phyloP scores from a whole-genome alignment of 2,329 filamentous ascomycete species.

The Penicillium sp. region DNA sequence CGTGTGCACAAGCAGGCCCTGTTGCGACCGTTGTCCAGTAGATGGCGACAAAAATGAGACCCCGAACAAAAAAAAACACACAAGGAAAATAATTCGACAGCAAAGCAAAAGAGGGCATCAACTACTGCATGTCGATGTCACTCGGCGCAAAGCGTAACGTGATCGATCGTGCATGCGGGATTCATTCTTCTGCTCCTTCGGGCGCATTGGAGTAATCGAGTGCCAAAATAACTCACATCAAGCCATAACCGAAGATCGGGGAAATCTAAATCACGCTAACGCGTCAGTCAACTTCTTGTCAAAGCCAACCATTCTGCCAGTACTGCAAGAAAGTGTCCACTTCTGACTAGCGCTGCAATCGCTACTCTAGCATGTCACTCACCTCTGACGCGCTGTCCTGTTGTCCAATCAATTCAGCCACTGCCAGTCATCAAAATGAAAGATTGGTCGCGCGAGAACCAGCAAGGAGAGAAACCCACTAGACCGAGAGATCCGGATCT shows the following conservation, averaged over 20 bases:
- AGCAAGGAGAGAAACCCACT: constrained; percentile 39
- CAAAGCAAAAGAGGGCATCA: neutral
- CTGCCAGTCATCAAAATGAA: constrained; percentile 21
- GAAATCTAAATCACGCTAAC: constrained; percentile 35
- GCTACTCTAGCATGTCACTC: constrained; percentile 25
- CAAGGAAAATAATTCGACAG: neutral
- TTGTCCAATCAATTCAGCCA: constrained; percentile 39
- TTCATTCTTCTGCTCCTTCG: constrained; percentile 9
- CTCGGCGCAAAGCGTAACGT: constrained; percentile 24
- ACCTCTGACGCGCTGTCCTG: constrained; percentile 36
- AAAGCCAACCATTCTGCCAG: constrained; percentile 36
- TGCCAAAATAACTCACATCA: constrained; percentile 29
- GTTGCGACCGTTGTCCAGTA: neutral
- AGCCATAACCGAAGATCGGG: constrained; percentile 35
- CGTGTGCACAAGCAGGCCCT: neutral
- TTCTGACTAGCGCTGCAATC: constrained; percentile 21
- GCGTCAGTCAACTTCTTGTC: constrained; percentile 31
- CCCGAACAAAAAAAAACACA: neutral
- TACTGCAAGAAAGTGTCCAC: constrained; percentile 13
- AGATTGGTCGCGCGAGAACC: too few relatives aligned
- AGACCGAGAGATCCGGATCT: constrained; percentile 54
- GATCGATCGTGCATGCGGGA: constrained; percentile 30
- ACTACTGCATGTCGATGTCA: constrained; percentile 5
- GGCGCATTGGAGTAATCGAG: constrained; percentile 19
- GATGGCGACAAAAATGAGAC: too few relatives aligned